Evolutionary conservation across 306 rosid species (phyloP), one percentile per base, ranked within the genome.

Genomic region (Aeschynomene evenia): DNA sequence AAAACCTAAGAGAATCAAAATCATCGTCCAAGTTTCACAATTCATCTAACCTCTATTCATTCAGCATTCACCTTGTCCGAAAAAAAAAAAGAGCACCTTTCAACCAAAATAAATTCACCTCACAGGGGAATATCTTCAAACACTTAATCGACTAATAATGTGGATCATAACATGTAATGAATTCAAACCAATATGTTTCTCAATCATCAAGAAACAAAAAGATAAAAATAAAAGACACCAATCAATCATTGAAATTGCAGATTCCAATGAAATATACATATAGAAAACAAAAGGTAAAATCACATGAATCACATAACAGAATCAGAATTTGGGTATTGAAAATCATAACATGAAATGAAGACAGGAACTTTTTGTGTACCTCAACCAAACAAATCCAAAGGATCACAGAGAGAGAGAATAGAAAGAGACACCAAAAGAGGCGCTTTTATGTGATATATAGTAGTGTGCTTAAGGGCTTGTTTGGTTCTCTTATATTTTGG

Each of bases 401-500:
- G 22, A 81, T 66, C 42, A 59, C 34, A 56, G 56, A 11, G 15
- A 57, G 16, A 8, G 7, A 8, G 10, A 8, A 34, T 6, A 34
- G 39, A 34, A 11, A 34, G 40, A 43, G 66, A 18, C 74, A 81
- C 83, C 86, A 83, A 81, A 70, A 49, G 37, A 66, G 34, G 81
- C 77, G 86, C 26, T 6, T 13, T 3, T 18, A 16, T 56, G 70
- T 39, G 10, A 39, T 39, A 40, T 13, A 70, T 81, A 70, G 73
- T 5, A n/a, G 21, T 13, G 29, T 24, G 48, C 49, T 79, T 73
- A 77, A 75, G 77, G 84, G 72, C 71, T 62, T 71, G 79, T 79
- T 81, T 74, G 90, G 51, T 45, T 45, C 83, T 66, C 73, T 78
- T 81, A 55, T 64, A 0, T 59, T 60, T 55, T 62, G 1, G 13